A percentile compares a stretch with the other conserved stretches of the same genome.
Conservation (phyloP, 148 eudicot species). For the Arbutus unedo region DNA sequence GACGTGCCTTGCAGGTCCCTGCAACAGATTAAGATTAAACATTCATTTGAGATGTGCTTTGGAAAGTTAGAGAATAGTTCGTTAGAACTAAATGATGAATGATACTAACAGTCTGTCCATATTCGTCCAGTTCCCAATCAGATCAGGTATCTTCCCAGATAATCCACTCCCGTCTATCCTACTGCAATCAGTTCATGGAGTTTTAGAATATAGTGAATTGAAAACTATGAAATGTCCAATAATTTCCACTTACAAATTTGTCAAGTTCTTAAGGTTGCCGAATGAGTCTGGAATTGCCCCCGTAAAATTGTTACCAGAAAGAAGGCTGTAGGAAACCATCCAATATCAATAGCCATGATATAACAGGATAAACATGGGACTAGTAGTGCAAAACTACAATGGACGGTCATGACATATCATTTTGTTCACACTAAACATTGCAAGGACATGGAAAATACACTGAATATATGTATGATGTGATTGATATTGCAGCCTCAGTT, state of each 20-base stretch:
- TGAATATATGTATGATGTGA: background rate
- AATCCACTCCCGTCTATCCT: constrained; percentile 61
- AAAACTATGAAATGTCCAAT: constrained; percentile 4
- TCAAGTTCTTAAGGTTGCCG: constrained; percentile 55
- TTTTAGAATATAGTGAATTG: background rate
- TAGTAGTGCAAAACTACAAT: background rate
- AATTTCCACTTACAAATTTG: constrained; percentile 55
- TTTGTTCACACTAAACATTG: background rate
- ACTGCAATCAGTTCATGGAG: constrained; percentile 39
- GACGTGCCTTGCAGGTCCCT: constrained; percentile 81
- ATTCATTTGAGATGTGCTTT: background rate
- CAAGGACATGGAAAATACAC: background rate
- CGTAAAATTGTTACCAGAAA: constrained; percentile 62
- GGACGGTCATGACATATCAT: background rate
- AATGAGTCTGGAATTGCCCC: constrained; percentile 71
- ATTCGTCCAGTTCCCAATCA: constrained; percentile 63
- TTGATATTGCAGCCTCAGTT: background rate
- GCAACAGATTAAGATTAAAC: constrained; percentile 13
- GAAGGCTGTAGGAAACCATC: constrained; percentile 47
- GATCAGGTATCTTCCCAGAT: constrained; percentile 70
- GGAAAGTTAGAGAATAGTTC: background rate
- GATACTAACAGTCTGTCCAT: constrained; percentile 51
- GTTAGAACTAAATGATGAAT: background rate
- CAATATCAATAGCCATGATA: background rate
- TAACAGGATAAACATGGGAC: background rate